Conservation (phyloP, 805 yeast genomes). For the Osmozyma mogii region DNA sequence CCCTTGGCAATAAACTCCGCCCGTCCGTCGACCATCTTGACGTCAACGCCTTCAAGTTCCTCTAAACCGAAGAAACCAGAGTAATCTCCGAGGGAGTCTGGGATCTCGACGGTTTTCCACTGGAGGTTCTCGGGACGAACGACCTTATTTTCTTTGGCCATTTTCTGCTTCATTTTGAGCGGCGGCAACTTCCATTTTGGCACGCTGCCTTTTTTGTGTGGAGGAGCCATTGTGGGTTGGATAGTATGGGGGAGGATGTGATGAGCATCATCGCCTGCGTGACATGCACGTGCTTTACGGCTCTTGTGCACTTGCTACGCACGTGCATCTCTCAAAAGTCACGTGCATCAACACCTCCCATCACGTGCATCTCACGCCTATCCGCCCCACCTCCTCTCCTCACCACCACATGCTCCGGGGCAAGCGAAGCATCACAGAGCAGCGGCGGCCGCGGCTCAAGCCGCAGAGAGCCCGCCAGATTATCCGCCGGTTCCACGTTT, state of each 20-base stretch:
- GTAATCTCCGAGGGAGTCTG: constrained; percentile 77
- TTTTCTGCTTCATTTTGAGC: constrained; percentile 24
- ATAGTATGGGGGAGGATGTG: too few relatives aligned
- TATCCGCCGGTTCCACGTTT: constrained; percentile 68
- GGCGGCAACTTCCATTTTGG: constrained; percentile 7
- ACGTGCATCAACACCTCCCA: too few relatives aligned
- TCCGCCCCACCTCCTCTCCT: not conserved
- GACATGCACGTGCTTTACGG: too few relatives aligned
- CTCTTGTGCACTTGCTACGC: too few relatives aligned
- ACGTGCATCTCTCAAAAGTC: too few relatives aligned
- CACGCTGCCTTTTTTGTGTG: constrained; percentile 2
- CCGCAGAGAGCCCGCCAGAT: constrained; percentile 67
- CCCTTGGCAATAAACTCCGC: constrained; percentile 42
- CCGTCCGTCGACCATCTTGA: constrained; percentile 62
- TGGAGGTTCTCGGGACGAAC: constrained; percentile 45
- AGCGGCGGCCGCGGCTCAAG: too few relatives aligned
- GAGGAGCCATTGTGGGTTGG: too few relatives aligned
- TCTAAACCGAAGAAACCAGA: constrained; percentile 91
- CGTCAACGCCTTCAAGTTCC: constrained; percentile 89
- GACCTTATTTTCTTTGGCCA: constrained; percentile 25
- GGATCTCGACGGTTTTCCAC: constrained; percentile 81
- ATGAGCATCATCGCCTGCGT: too few relatives aligned
- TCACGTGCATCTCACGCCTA: too few relatives aligned
- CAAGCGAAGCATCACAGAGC: constrained; percentile 26
- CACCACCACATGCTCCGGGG: constrained; percentile 17